Percentiles rank a stretch among this genome's conserved stretches.
Evolutionary conservation across 306 rosid genomes (phyloP).

Genomic region (Macrotyloma uniflorum): DNA sequence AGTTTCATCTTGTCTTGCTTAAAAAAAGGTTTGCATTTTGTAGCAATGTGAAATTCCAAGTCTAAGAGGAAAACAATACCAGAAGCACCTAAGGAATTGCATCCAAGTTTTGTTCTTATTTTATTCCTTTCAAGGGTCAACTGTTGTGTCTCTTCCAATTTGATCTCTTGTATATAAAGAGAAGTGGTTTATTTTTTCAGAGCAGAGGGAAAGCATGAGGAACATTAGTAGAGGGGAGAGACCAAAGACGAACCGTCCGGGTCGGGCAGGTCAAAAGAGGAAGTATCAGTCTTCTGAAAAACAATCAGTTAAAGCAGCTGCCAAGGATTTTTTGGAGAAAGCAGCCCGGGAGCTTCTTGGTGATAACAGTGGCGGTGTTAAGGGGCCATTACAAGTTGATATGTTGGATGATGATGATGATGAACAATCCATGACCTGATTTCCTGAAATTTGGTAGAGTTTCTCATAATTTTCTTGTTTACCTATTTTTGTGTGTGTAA

Average conservation of each 20-base stretch:
- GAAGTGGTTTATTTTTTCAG: slow-evolving; percentile 48
- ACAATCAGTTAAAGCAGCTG: slow-evolving; percentile 69
- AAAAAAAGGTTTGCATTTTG: too few relatives aligned
- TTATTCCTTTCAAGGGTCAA: slow-evolving; percentile 12
- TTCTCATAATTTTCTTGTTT: slow-evolving; percentile 23
- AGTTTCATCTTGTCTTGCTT: neutral
- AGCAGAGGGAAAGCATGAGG: slow-evolving; percentile 70
- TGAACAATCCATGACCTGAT: slow-evolving; percentile 40
- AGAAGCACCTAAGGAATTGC: neutral
- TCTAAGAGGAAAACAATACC: neutral
- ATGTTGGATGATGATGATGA: slow-evolving; percentile 49
- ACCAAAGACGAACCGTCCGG: slow-evolving; percentile 45
- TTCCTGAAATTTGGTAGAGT: slow-evolving; percentile 45
- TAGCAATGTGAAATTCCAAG: neutral
- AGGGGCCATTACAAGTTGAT: slow-evolving; percentile 67
- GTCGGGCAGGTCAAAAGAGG: slow-evolving; percentile 71
- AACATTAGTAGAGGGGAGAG: slow-evolving; percentile 74
- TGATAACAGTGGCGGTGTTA: slow-evolving; percentile 53
- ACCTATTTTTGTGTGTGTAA: neutral
- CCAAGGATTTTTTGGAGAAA: slow-evolving; percentile 90
- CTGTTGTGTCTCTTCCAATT: neutral
- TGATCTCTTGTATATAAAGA: slow-evolving; percentile 26
- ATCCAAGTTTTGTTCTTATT: neutral
- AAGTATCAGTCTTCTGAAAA: slow-evolving; percentile 72
- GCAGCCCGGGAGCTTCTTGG: slow-evolving; percentile 86